phyloP scores from a whole-genome alignment of 768 basidiomycete genomes.

The Trametopsis cervina region DNA sequence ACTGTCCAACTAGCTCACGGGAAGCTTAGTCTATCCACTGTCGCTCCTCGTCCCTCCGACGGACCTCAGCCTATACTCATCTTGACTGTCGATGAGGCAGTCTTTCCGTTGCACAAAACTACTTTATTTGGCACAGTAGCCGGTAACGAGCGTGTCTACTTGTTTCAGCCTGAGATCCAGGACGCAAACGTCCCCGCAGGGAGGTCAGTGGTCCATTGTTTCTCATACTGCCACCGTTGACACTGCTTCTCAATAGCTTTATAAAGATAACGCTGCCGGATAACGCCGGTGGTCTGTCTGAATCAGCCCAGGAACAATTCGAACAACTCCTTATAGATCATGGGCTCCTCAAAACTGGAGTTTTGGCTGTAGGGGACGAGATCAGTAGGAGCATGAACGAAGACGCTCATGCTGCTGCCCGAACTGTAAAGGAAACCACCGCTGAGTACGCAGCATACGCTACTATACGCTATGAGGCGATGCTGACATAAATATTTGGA shows the following conservation, averaged over 20 bases:
- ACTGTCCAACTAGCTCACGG: background rate
- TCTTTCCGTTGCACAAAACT: slow-evolving; percentile 16
- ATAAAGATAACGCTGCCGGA: slow-evolving; percentile 16
- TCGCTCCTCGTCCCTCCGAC: background rate
- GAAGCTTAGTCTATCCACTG: background rate
- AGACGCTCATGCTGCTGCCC: slow-evolving; percentile 11
- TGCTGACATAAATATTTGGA: background rate
- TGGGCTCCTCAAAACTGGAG: slow-evolving; percentile 19
- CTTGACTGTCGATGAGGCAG: slow-evolving; percentile 12
- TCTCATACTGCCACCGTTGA: background rate
- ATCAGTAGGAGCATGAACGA: slow-evolving; percentile 17
- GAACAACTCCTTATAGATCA: slow-evolving; percentile 19
- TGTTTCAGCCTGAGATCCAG: slow-evolving; percentile 16
- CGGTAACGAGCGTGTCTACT: slow-evolving; percentile 15
- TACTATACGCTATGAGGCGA: background rate
- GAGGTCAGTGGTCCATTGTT: background rate
- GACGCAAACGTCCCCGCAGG: slow-evolving; percentile 1
- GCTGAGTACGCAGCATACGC: slow-evolving; percentile 7
- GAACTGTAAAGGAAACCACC: slow-evolving; percentile 10
- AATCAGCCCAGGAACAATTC: slow-evolving; percentile 15
- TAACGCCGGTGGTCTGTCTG: slow-evolving; percentile 5
- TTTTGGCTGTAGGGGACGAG: slow-evolving; percentile 21
- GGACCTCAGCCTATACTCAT: slow-evolving; percentile 10
- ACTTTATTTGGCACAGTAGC: slow-evolving; percentile 18
- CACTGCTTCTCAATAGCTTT: slow-evolving; percentile 9